Evolutionary conservation across 768 basidiomycete genomes (phyloP).

Genomic region (Auriscalpium microsporum): DNA sequence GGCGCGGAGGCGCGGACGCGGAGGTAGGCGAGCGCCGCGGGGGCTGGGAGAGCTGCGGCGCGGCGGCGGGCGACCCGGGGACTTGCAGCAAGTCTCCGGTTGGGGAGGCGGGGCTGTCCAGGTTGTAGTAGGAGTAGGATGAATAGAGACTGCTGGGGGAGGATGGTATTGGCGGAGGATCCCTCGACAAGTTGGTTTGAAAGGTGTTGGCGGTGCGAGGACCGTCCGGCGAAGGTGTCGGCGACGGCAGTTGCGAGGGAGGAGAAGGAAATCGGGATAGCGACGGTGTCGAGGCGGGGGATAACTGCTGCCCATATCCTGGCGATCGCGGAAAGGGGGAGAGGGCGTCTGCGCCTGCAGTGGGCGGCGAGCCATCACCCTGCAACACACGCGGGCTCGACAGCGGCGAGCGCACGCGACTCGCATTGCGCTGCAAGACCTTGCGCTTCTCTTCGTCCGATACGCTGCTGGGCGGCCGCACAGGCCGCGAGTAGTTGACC

Average conservation of each 20-base stretch:
- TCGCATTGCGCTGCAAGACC: slow-evolving; percentile 53
- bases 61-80: slow-evolving; percentile 7
- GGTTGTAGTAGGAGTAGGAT: slow-evolving; percentile 23
- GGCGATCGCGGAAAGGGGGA: slow-evolving; percentile 1
- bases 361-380: too few relatives aligned
- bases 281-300: slow-evolving; percentile 5
- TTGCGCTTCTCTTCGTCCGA: slow-evolving; percentile 33
- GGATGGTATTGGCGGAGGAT: slow-evolving; percentile 8
- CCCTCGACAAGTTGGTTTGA: slow-evolving; percentile 2
- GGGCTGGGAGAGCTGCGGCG: slow-evolving; percentile 1
- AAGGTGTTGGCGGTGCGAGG: slow-evolving; percentile 9
- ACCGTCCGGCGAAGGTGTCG: background rate
- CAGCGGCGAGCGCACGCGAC: slow-evolving; percentile 19
- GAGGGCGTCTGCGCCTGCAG: slow-evolving; percentile 1
- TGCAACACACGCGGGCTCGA: background rate
- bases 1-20: background rate
- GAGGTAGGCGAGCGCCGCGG: background rate
- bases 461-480: slow-evolving; percentile 34
- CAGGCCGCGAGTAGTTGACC: slow-evolving; percentile 59
- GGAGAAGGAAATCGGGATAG: background rate
- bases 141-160: slow-evolving; percentile 21
- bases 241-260: background rate
- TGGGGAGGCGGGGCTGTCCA: slow-evolving; percentile 14
- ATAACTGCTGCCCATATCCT: background rate
- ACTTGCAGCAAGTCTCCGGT: slow-evolving; percentile 10